Evolutionary conservation across 1,284 basidiomycete species (phyloP).

Genomic region (Coniophora puteana): DNA sequence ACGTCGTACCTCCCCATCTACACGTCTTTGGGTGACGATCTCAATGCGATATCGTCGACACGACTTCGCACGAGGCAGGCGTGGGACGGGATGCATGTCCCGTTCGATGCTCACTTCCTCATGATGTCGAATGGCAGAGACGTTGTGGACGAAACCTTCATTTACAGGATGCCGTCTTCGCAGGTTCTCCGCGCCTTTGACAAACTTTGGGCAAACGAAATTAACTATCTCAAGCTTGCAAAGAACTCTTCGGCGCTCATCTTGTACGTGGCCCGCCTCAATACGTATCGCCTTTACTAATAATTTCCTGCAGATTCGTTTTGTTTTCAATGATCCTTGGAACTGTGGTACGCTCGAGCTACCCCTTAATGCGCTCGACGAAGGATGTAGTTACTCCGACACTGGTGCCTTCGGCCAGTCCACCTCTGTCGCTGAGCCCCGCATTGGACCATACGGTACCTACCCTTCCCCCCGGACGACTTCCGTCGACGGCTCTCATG

Average conservation of each 20-base stretch:
- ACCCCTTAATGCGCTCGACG: conserved; percentile 39
- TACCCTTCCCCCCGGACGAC: conserved; percentile 26
- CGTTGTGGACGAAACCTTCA: conserved; percentile 43
- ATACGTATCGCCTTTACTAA: conserved; percentile 12
- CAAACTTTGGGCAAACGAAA: conserved; percentile 35
- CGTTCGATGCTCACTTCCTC: conserved; percentile 35
- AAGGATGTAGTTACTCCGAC: conserved; percentile 15
- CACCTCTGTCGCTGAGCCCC: conserved; percentile 26
- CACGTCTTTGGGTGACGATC: conserved; percentile 27
- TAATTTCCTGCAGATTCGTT: conserved; percentile 46
- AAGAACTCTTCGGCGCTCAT: conserved; percentile 51
- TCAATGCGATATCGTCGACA: conserved; percentile 28
- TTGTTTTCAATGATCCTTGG: conserved; percentile 66
- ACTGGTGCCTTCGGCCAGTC: conserved; percentile 11
- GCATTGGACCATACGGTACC: conserved; percentile 32
- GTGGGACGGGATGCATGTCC: conserved; percentile 46
- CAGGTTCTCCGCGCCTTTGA: conserved; percentile 44
- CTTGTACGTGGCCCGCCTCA: conserved; percentile 42
- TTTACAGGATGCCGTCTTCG: conserved; percentile 38
- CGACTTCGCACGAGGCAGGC: conserved; percentile 37
- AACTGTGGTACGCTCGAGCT: conserved; percentile 52
- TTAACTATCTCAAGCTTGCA: conserved; percentile 32
- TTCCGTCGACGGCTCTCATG: conserved; percentile 25
- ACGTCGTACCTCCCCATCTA: conserved; percentile 59
- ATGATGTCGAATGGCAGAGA: conserved; percentile 31